Base-by-base conservation (phyloP, 352 stramenopile species). In the Saprolegnia diclina region DNA sequence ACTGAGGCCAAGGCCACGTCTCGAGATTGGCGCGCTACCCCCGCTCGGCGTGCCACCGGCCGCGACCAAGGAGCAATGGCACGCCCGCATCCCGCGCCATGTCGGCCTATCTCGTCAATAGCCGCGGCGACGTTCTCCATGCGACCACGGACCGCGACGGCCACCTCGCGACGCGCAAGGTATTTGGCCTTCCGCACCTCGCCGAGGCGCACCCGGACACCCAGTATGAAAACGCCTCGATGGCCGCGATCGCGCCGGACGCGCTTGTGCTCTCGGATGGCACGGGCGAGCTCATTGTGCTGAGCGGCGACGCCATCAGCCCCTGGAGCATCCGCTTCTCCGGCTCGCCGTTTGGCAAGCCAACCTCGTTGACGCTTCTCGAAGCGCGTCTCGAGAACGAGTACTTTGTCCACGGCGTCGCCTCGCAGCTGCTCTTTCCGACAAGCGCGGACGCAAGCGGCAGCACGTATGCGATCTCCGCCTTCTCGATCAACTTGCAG, bases 31-130 rank as follows among this genome's bases (percentile, higher is more conserved):
- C 4, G 74, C 71, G 40, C 74, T 94, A 9, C 67, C 66, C 45
- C 78, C 82, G 48, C 73, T 92, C 14, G 74, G 78, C 21, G 76
- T 77, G 5, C 59, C 64, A 1, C 74, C 80, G 29, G 87, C 74
- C 59, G 71, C 85, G 67, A 77, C 80, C 65, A 91, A 90, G 59
- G 79, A 85, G 40, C 81, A 91, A 26, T 92, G 86, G 86, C 78
- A 91, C 38, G 75, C 82, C 13, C 82, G 84, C 21, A 75, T 88
- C 56, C 78, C 83, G 64, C 72, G 88, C 75, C 92, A 94, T 69
- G 77, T 22, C 26, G 18, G 79, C 77, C 50, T 93, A 92, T 67
- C 91, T 83, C 40, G 57, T 94, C 32, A 76, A 87, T n/a, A 69
- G 74, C 50, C 73, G 80, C 38, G 88, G 80, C 65, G 77, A 85